Conservation (phyloP, 305 asterid genomes). For the Fraxinus paxiana region DNA sequence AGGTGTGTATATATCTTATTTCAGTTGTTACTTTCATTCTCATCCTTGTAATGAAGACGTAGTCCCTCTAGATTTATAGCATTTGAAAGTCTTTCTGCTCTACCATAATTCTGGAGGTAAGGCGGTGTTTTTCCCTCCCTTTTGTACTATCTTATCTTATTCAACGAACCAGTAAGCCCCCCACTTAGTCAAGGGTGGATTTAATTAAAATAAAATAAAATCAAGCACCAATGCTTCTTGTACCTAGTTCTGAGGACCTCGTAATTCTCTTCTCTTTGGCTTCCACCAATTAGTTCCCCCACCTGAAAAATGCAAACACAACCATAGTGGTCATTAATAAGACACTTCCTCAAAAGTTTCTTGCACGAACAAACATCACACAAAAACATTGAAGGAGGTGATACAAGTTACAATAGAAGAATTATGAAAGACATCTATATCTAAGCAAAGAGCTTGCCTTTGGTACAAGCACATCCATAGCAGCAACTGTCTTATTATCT, state of each 20-base stretch:
- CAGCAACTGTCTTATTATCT: conserved; percentile 90
- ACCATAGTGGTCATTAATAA: background rate
- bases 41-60: background rate
- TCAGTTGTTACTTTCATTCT: background rate
- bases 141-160: background rate
- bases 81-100: background rate
- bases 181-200: background rate
- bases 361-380: background rate
- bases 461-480: conserved; percentile 98
- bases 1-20: background rate
- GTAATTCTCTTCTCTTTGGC: conserved; percentile 93
- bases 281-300: conserved; percentile 95
- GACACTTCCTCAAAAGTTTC: background rate
- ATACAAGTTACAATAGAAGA: background rate
- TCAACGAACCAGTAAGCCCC: background rate
- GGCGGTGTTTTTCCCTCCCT: background rate
- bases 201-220: background rate
- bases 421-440: background rate
- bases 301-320: conserved; percentile 43
- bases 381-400: background rate
- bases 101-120: background rate
- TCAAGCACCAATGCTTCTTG: background rate
- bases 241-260: conserved; percentile 77
- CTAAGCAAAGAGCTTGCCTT: conserved; percentile 40
- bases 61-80: background rate